These are phyloP conservation scores for Eucalyptus virginea DNA, from an alignment of 345 rosid genomes.

Conservation along the genomic window DNA sequence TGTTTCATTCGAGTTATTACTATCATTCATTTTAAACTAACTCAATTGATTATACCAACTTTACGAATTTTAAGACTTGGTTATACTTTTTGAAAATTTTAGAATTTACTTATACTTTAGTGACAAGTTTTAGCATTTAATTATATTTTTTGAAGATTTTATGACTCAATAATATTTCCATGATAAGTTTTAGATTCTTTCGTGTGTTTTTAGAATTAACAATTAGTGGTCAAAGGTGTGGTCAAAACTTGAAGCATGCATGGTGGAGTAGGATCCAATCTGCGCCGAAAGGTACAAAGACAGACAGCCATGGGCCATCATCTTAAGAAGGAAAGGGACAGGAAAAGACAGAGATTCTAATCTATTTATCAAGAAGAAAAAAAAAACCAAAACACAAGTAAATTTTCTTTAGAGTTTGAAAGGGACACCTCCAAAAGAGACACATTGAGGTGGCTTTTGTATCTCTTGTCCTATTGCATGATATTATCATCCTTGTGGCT, in stretches of 20 bases:
- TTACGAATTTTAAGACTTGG: rapidly evolving
- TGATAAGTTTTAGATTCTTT: background rate
- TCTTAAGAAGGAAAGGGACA: slow-evolving; percentile 7
- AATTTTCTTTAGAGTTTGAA: background rate
- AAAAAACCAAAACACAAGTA: background rate
- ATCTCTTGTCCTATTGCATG: slow-evolving; percentile 1
- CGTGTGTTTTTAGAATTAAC: background rate
- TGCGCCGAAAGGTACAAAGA: slow-evolving; percentile 41
- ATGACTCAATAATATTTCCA: no score
- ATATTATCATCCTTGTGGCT: background rate
- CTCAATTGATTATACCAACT: no score
- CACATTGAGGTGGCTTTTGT: background rate
- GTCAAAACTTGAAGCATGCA: slow-evolving; percentile 4
- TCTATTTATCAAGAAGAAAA: background rate
- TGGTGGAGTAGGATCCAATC: slow-evolving; percentile 4
- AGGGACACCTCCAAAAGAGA: background rate
- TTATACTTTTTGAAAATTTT: no score
- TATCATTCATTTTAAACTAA: background rate
- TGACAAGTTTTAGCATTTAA: no score
- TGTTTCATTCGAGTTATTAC: background rate
- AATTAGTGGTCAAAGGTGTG: slow-evolving; percentile 7
- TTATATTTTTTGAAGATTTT: no score
- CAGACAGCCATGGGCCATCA: background rate
- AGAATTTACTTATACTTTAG: no score
- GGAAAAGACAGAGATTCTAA: background rate